Evolutionary conservation across 2,329 filamentous ascomycete genomes (phyloP).

Genomic region (Metarhizium sp.): DNA sequence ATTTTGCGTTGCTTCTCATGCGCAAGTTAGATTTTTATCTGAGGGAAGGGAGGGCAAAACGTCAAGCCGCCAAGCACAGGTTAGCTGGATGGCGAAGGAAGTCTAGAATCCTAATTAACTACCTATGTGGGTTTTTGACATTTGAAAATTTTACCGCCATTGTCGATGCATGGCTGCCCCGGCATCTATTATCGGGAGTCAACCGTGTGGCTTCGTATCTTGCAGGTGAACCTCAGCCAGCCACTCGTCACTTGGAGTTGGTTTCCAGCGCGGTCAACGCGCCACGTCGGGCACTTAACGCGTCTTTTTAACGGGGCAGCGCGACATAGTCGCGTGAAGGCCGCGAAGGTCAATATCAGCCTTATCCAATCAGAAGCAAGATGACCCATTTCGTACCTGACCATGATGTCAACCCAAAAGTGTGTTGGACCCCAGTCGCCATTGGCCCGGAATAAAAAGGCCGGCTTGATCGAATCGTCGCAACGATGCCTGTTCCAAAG

Average conservation of each 20-base stretch:
- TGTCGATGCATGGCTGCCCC: neutral
- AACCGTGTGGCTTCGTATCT: too few relatives aligned
- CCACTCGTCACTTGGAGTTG: neutral
- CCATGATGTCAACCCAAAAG: neutral
- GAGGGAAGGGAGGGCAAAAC: neutral
- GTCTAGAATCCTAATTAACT: neutral
- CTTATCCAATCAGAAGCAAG: neutral
- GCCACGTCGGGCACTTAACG: neutral
- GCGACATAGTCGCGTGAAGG: neutral
- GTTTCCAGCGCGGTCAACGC: neutral
- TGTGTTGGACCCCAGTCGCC: too few relatives aligned
- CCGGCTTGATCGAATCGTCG: too few relatives aligned
- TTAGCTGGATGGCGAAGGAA: neutral
- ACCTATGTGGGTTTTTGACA: neutral
- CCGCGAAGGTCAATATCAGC: neutral
- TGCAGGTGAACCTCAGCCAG: neutral
- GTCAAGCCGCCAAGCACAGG: neutral
- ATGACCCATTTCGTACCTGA: neutral
- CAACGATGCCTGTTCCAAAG: too few relatives aligned
- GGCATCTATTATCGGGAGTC: neutral
- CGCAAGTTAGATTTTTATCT: neutral
- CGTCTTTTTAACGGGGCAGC: neutral
- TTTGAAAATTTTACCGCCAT: neutral
- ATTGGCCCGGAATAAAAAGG: too few relatives aligned
- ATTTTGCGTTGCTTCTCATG: neutral